phyloP scores from a whole-genome alignment of 78 protist species.

The Planoprotostelium fungivorum region DNA sequence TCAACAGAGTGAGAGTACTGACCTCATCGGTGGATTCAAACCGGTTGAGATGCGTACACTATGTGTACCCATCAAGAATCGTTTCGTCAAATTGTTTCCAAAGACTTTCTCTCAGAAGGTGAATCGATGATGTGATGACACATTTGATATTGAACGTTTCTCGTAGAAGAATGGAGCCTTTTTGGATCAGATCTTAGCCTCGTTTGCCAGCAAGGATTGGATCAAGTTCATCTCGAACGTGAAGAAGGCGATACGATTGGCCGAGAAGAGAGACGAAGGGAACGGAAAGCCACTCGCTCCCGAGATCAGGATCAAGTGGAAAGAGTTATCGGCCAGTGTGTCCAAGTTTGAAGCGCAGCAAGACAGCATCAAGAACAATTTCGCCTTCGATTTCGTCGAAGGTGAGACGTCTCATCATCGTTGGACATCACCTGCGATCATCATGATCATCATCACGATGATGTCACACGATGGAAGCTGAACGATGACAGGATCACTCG shows the following conservation, averaged over 20 bases:
- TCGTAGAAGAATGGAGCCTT: conserved; percentile 46
- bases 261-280: conserved; percentile 24
- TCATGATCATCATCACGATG: background rate
- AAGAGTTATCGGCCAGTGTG: conserved; percentile 14
- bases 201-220: conserved; percentile 47
- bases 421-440: background rate
- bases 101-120: conserved; percentile 52
- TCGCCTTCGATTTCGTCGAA: conserved; percentile 92
- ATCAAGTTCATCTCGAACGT: conserved; percentile 25
- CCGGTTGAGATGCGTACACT: conserved; percentile 88
- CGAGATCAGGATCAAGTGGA: conserved; percentile 47
- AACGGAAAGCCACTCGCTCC: conserved; percentile 15
- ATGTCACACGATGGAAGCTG: conserved; percentile 5
- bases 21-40: conserved; percentile 97
- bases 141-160: background rate
- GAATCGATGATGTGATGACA: conserved; percentile 5
- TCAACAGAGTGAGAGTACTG: conserved; percentile 95
- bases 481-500: conserved; percentile 53
- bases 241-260: conserved; percentile 41
- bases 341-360: conserved; percentile 27
- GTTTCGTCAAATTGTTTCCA: conserved; percentile 53
- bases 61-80: conserved; percentile 47
- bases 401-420: too few relatives aligned
- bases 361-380: conserved; percentile 24
- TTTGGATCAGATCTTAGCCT: conserved; percentile 4